A percentile compares a stretch with the other conserved stretches of the same genome.
phyloP scores from a whole-genome alignment of 1,139 yeast genomes.

The Arxiozyma slooffiae region DNA sequence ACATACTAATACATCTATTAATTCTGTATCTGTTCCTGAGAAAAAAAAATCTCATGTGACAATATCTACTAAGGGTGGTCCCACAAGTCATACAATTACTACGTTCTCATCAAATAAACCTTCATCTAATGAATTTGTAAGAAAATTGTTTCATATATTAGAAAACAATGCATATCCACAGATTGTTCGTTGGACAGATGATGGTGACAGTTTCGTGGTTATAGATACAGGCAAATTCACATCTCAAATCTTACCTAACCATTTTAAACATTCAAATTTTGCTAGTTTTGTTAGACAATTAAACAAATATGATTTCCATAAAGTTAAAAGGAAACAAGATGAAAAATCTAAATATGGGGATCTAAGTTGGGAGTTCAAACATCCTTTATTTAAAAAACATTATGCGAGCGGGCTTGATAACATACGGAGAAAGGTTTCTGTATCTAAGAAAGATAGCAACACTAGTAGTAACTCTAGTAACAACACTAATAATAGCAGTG shows the following conservation, averaged over 20 bases:
- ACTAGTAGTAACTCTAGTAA: background rate
- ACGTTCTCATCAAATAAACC: slow-evolving; percentile 7
- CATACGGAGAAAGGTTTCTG: slow-evolving; percentile 40
- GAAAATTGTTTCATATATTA: slow-evolving; percentile 70
- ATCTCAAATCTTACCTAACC: slow-evolving; percentile 70
- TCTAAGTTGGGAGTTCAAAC: slow-evolving; percentile 90
- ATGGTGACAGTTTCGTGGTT: slow-evolving; percentile 81
- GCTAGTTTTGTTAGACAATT: slow-evolving; percentile 91
- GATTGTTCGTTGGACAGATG: slow-evolving; percentile 74
- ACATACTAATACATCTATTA: background rate
- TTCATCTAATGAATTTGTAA: slow-evolving; percentile 60
- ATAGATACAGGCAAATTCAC: slow-evolving; percentile 85
- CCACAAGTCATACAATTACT: background rate
- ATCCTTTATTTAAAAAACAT: slow-evolving; percentile 72
- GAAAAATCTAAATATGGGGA: slow-evolving; percentile 69
- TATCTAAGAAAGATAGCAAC: slow-evolving; percentile 34
- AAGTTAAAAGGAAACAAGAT: slow-evolving; percentile 45
- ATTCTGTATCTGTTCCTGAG: background rate
- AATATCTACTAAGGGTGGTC: background rate
- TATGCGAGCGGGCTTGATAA: slow-evolving; percentile 25
- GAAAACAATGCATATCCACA: slow-evolving; percentile 65
- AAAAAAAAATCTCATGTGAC: background rate
- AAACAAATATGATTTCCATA: slow-evolving; percentile 98
- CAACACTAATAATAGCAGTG: background rate
- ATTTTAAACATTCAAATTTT: slow-evolving; percentile 89